phyloP scores from a whole-genome alignment of 2,329 filamentous ascomycete genomes.

The Arthrobotrys pseudoclavata region DNA sequence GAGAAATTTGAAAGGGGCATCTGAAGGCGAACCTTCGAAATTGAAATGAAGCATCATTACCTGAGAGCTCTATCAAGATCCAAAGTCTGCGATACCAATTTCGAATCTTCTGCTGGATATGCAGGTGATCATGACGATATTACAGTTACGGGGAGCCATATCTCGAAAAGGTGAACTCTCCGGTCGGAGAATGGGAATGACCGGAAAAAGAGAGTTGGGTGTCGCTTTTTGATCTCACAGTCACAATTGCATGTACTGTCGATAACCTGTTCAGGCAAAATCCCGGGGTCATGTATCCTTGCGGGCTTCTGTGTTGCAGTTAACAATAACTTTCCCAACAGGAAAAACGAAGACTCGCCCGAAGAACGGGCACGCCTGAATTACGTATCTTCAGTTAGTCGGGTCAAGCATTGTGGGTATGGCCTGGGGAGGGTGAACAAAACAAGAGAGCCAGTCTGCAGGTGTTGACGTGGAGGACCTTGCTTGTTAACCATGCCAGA shows the following conservation, averaged over 20 bases:
- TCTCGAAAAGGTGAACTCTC: slow-evolving; percentile 47
- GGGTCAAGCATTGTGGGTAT: slow-evolving; percentile 34
- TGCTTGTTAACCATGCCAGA: slow-evolving; percentile 30
- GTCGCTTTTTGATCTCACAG: slow-evolving; percentile 48
- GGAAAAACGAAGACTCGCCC: slow-evolving; percentile 52
- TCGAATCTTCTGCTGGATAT: slow-evolving; percentile 47
- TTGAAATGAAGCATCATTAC: slow-evolving; percentile 55
- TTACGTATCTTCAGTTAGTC: slow-evolving; percentile 50
- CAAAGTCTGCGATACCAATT: slow-evolving; percentile 24
- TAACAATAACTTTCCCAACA: slow-evolving; percentile 56
- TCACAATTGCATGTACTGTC: slow-evolving; percentile 44
- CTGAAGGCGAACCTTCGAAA: slow-evolving; percentile 56
- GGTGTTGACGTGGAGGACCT: slow-evolving; percentile 56
- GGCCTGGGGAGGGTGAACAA: slow-evolving; percentile 20
- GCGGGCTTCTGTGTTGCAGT: slow-evolving; percentile 53
- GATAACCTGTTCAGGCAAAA: slow-evolving; percentile 57
- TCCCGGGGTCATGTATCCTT: slow-evolving; percentile 53
- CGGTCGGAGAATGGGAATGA: slow-evolving; percentile 39
- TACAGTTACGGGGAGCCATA: slow-evolving; percentile 22
- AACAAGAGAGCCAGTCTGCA: slow-evolving; percentile 44
- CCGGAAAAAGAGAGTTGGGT: slow-evolving; percentile 40
- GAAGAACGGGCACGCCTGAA: slow-evolving; percentile 59
- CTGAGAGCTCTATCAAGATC: slow-evolving; percentile 50
- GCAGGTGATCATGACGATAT: slow-evolving; percentile 45
- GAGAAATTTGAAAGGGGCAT: slow-evolving; percentile 60